Base-by-base conservation (phyloP, 768 basidiomycete species). In the Coprinopsis strossmayeri region DNA sequence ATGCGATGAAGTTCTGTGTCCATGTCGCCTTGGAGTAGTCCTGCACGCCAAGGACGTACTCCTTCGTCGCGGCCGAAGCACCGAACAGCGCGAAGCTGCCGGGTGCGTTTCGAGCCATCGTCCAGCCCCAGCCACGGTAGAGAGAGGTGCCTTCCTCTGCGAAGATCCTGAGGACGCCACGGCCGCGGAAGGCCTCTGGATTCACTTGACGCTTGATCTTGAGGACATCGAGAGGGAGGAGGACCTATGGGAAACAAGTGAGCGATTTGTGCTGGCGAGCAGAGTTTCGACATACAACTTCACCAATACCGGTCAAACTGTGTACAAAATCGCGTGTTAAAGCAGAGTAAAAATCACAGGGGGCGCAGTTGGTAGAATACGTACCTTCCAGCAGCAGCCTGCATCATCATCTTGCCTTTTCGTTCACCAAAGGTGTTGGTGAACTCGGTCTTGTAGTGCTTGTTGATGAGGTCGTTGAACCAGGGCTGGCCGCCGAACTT, bases 121-220 rank as follows among this genome's bases (percentile, higher is more conserved):
- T 98, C 95, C 95, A 98, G 38, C 94, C 94, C 91, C 94, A 96
- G 24, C 95, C 95, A 53, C 93, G 84, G 69, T 99, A 99, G 28
- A 99, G 78, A 1, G 87, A 79, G 7, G 87, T 79, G 49, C 93
- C 91, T 63, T 98, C 95, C 57, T 99, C 94, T 62, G 81, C 66
- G 65, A 99, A 80, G 57, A 99, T 91, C 46, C 87, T 85, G 48
- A 96, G 54, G 56, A 93, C 76, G 17, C 93, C 92, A 21, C 95
- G 89, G 30, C 93, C 93, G 28, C 91, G 87, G 81, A 99, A 92
- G 1, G 95, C 95, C 59, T 97, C 96, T 1, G 95, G 95, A 70
- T 99, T 99, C 48, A 88, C 90, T 71, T 99, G 95, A 45, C 93
- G 86, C 72, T 96, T 97, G 68, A 99, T 98, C 70, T 99, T 99